phyloP scores from a whole-genome alignment of 306 rosid genomes.

The Quercus aquifolioides region DNA sequence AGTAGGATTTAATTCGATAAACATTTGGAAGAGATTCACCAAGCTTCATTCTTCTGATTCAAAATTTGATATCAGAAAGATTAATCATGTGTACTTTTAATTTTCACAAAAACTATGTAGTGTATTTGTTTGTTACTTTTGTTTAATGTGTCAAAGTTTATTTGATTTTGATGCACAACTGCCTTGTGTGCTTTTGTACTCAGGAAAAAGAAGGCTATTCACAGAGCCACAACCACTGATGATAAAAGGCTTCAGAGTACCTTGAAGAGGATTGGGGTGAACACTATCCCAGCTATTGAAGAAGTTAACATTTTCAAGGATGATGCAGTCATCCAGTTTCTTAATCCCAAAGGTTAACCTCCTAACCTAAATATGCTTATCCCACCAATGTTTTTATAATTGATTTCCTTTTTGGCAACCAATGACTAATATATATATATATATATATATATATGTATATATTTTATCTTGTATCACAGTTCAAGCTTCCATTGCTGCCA shows the following conservation, averaged over 20 bases:
- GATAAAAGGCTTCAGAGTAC: constrained; percentile 9
- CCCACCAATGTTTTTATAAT: background rate
- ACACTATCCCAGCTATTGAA: background rate
- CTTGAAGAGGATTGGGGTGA: constrained; percentile 7
- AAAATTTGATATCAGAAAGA: no score
- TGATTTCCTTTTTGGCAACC: background rate
- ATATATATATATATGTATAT: no score
- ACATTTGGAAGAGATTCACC: no score
- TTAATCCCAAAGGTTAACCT: constrained; percentile 5
- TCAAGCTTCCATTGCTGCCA: constrained; percentile 98
- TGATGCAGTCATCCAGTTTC: constrained; percentile 8
- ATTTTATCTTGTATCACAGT: constrained; percentile 43
- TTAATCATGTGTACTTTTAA: no score
- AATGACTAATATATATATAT: background rate
- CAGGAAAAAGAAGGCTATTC: constrained; percentile 4
- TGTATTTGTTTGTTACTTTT: background rate
- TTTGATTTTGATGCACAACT: background rate
- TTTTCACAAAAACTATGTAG: background rate
- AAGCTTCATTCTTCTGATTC: no score
- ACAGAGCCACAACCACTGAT: constrained; percentile 2
- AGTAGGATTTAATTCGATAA: no score
- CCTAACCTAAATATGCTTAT: background rate
- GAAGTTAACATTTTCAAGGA: constrained; percentile 11
- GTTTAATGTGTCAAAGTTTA: background rate
- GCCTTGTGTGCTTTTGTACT: background rate